Evolutionary conservation across 2,329 filamentous ascomycete genomes (phyloP).

Genomic region (Emergomyces pasteurianus): DNA sequence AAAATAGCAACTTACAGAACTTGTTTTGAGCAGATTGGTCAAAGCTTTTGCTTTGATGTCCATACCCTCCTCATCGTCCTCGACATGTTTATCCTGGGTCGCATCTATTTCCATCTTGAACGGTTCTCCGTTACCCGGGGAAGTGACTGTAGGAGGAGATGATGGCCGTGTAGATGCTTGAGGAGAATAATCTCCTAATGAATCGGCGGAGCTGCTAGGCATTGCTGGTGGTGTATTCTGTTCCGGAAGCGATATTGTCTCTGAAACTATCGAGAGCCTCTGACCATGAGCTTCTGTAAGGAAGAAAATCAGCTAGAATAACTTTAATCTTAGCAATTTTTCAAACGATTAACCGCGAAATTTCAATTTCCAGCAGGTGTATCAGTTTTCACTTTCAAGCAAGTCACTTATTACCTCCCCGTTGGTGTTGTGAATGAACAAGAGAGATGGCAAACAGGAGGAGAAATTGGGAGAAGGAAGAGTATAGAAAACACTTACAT

Average conservation of each 20-base stretch:
- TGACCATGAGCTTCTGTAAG: neutral
- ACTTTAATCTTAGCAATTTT: neutral
- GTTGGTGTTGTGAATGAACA: neutral
- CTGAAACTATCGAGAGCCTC: neutral
- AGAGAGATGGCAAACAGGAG: neutral
- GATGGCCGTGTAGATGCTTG: slow-evolving; percentile 22
- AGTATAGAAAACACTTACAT: neutral
- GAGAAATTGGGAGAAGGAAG: neutral
- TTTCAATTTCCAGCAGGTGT: neutral
- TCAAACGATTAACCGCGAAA: neutral
- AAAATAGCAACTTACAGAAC: slow-evolving; percentile 23
- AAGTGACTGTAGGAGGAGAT: slow-evolving; percentile 15
- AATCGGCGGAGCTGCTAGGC: slow-evolving; percentile 19
- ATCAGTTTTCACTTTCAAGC: neutral
- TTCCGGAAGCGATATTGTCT: neutral
- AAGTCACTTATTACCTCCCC: neutral
- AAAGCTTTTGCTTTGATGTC: slow-evolving; percentile 33
- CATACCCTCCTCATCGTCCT: slow-evolving; percentile 28
- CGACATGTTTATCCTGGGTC: slow-evolving; percentile 10
- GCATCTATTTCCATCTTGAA: slow-evolving; percentile 5
- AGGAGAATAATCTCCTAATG: slow-evolving; percentile 15
- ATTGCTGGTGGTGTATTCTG: slow-evolving; percentile 9
- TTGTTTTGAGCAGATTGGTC: slow-evolving; percentile 35
- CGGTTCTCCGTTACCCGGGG: slow-evolving; percentile 10
- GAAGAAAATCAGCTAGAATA: neutral